A percentile compares a stretch with the other conserved stretches of the same genome.
These are phyloP conservation scores for Mayamaea pseudoterrestris DNA, from an alignment of 108 stramenopile species.

Conservation along the genomic window DNA sequence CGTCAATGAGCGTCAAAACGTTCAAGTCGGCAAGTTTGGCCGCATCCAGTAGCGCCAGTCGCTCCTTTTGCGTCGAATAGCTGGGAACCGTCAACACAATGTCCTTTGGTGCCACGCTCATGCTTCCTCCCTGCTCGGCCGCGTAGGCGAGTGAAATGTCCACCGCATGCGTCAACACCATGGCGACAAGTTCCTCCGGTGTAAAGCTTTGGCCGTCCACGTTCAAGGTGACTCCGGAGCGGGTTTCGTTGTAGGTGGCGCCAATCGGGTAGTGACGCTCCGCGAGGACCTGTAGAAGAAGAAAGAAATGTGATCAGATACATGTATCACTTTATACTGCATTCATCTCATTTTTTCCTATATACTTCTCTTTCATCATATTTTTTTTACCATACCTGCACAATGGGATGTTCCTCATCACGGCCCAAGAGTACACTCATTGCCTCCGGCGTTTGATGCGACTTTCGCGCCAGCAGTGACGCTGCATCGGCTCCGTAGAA, in stretches of 20 bases:
- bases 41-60: constrained; percentile 86
- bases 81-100: constrained; percentile 94
- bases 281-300: constrained; percentile 27
- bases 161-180: constrained; percentile 89
- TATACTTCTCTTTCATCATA: not conserved
- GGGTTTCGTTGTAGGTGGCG: constrained; percentile 73
- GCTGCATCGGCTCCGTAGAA: constrained; percentile 93
- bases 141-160: constrained; percentile 85
- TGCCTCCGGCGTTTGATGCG: constrained; percentile 66
- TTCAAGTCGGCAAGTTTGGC: constrained; percentile 91
- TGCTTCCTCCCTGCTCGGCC: constrained; percentile 32
- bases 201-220: constrained; percentile 70
- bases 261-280: constrained; percentile 68
- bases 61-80: constrained; percentile 91
- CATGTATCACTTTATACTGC: not conserved
- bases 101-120: constrained; percentile 37
- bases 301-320: constrained; percentile 3
- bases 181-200: constrained; percentile 95
- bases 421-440: constrained; percentile 83
- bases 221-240: constrained; percentile 48
- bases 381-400: constrained; percentile 30
- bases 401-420: constrained; percentile 61
- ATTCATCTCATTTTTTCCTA: not conserved
- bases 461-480: constrained; percentile 82
- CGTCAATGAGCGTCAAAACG: constrained; percentile 92